These are phyloP conservation scores for Colletotrichum tofieldiae DNA, from an alignment of 2,329 filamentous ascomycete species.

Conservation along the genomic window DNA sequence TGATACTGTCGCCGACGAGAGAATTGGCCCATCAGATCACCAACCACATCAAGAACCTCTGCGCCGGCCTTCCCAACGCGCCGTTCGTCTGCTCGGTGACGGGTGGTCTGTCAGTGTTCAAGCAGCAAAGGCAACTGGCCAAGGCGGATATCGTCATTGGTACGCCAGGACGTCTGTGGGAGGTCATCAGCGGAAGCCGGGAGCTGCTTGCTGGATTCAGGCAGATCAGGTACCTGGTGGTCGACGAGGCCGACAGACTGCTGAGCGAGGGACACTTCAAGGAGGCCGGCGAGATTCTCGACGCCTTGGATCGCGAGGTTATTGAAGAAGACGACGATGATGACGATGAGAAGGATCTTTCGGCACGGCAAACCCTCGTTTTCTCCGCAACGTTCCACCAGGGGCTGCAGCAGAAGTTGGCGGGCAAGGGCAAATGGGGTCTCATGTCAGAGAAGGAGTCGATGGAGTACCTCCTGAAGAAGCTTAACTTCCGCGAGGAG, in stretches of 20 bases:
- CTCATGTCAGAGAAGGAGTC: constrained; percentile 80
- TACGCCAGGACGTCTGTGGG: constrained; percentile 94
- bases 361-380: constrained; percentile 86
- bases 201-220: constrained; percentile 80
- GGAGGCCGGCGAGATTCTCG: constrained; percentile 90
- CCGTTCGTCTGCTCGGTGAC: constrained; percentile 90
- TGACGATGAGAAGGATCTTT: constrained; percentile 60
- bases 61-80: constrained; percentile 70
- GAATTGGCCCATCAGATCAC: constrained; percentile 94
- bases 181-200: constrained; percentile 85
- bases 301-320: constrained; percentile 81
- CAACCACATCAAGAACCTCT: constrained; percentile 85
- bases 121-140: constrained; percentile 88
- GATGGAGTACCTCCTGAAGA: constrained; percentile 93
- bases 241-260: constrained; percentile 95
- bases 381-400: constrained; percentile 98
- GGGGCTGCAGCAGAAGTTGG: constrained; percentile 90
- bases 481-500: constrained; percentile 88
- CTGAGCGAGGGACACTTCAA: constrained; percentile 96
- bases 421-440: constrained; percentile 77
- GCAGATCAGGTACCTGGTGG: constrained; percentile 84
- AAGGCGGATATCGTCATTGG: constrained; percentile 94
- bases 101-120: constrained; percentile 93
- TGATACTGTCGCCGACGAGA: constrained; percentile 92
- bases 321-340: constrained; percentile 70